phyloP scores from a whole-genome alignment of 176 grass and related monocot species.

The Aegilops umbellulata region DNA sequence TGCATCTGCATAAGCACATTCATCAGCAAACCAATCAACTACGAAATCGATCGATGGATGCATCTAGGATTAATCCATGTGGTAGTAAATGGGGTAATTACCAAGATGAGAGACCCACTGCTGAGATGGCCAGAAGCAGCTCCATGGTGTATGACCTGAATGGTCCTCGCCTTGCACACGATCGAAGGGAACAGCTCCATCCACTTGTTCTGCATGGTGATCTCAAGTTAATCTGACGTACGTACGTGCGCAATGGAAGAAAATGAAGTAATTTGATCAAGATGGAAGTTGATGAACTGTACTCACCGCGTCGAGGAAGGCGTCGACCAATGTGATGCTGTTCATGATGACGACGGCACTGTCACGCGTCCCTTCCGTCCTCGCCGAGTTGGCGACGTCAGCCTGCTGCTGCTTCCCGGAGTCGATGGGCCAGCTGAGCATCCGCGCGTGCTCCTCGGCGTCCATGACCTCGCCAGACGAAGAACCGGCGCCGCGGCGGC shows the following conservation, averaged over 20 bases:
- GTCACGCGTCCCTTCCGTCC: conserved; percentile 75
- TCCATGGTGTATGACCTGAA: conserved; percentile 72
- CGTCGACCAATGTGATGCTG: conserved; percentile 86
- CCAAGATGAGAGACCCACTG: conserved; percentile 77
- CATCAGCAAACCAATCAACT: background rate
- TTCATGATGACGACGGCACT: conserved; percentile 89
- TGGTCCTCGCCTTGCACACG: conserved; percentile 68
- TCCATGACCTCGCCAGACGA: conserved; percentile 39
- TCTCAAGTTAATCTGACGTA: background rate
- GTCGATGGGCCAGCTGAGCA: conserved; percentile 68
- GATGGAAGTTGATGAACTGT: background rate
- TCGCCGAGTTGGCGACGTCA: background rate
- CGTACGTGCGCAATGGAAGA: background rate
- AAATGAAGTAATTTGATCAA: background rate
- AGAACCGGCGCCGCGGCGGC: background rate
- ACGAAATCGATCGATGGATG: background rate
- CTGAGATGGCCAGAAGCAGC: conserved; percentile 55
- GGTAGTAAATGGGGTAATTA: conserved; percentile 17
- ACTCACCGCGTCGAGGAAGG: conserved; percentile 80
- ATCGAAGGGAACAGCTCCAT: conserved; percentile 95
- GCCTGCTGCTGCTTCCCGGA: conserved; percentile 33
- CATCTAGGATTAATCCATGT: background rate
- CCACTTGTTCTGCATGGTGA: conserved; percentile 75
- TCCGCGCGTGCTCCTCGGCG: conserved; percentile 54
- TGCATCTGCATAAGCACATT: conserved; percentile 61